Percentiles rank a stretch among this genome's conserved stretches.
These are phyloP conservation scores for Plasmodium knowlesi DNA, from an alignment of 169 alveolate species.

Conservation along the genomic window DNA sequence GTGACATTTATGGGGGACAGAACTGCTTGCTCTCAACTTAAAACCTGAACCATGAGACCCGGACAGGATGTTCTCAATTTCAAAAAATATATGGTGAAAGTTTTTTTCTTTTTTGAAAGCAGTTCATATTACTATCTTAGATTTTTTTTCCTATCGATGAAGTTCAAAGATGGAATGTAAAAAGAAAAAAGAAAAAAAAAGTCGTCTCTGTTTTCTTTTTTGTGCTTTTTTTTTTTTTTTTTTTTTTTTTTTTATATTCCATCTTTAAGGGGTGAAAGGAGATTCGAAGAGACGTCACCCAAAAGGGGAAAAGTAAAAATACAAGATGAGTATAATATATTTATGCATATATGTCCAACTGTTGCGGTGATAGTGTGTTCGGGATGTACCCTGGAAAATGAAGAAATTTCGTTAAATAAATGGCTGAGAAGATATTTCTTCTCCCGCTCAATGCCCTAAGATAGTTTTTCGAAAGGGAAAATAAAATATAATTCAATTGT, in stretches of 20 bases:
- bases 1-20: background rate
- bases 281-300: background rate
- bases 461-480: background rate
- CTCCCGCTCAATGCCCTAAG: background rate
- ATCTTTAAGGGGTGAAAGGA: background rate
- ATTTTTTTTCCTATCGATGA: background rate
- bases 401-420: background rate
- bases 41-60: background rate
- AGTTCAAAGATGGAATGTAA: background rate
- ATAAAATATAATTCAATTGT: too few species aligned
- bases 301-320: background rate
- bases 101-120: background rate
- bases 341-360: background rate
- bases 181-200: too few species aligned
- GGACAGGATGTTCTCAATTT: background rate
- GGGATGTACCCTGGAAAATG: background rate
- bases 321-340: background rate
- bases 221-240: background rate
- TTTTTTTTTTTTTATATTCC: too few species aligned
- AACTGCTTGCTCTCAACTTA: background rate
- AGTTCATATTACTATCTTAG: background rate
- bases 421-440: background rate
- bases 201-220: background rate
- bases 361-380: background rate
- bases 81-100: background rate